Base-by-base conservation (phyloP, 2,329 filamentous ascomycete genomes). In the Ophiosphaerella herpotricha region DNA sequence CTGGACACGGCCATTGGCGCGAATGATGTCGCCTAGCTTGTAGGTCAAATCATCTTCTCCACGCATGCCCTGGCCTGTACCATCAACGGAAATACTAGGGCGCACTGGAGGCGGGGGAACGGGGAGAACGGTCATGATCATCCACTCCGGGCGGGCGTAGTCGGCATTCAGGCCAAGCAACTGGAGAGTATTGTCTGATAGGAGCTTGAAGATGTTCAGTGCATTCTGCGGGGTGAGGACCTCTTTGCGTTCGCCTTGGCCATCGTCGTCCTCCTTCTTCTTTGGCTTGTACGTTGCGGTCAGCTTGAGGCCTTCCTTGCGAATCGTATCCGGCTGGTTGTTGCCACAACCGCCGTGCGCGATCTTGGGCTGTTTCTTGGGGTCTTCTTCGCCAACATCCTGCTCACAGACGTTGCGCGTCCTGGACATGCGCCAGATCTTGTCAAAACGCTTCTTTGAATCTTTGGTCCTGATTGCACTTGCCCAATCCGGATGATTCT, bases 1-100 rank as follows among this genome's bases (percentile, higher is more conserved):
- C 61, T 90, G 87, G 48, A 99, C 92, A 65, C 96, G 97, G 63
- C 89, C 88, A 77, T 99, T 99, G 64, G 94, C 93, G 61, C 94
- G 91, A 64, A 99, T 94, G 66, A 99, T 97, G 75, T 99, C 94
- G 67, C 92, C 92, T 29, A 99, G 81, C 78, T 99, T 99, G 83
- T 97, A 99, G 0, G 94, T 99, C 82, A 99, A 83, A 81, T 99
- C 95, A 74, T 99, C 94, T 77, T 99, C 94, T 71, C 94, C 94
- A 57, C 94, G 89, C 80, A 93, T 87, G 57, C 94, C 94, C 60
- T 90, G 90, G 45, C 90, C 89, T 37, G 91, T 96, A 44, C 94
- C 92, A 68, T 97, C 95, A 78, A 97, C 93, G 18, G 93, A 95
- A 64, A 99, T 96, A 81, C 91, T 97, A 5, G 94, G 94, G 46